phyloP scores from a whole-genome alignment of 805 yeast species.

The Candida corydali region DNA sequence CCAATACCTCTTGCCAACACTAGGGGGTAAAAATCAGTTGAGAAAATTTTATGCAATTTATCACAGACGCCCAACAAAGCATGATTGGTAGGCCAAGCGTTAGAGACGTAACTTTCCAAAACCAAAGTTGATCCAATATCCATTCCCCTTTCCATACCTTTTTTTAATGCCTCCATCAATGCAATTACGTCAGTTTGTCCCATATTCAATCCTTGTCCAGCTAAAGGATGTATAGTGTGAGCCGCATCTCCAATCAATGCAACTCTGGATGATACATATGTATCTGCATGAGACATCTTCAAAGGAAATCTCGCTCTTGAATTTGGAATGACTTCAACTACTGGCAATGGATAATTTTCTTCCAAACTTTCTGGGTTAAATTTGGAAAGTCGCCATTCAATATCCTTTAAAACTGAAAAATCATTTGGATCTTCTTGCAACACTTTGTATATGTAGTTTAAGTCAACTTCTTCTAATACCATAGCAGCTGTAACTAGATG shows the following conservation, averaged over 20 bases:
- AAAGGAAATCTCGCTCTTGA: conserved; percentile 89
- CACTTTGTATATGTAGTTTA: conserved; percentile 59
- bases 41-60: conserved; percentile 82
- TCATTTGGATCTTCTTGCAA: conserved; percentile 35
- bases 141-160: conserved; percentile 69
- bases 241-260: conserved; percentile 99
- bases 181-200: conserved; percentile 89
- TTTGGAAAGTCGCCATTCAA: conserved; percentile 62
- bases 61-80: conserved; percentile 83
- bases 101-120: conserved; percentile 81
- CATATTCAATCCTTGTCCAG: conserved; percentile 98
- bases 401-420: conserved; percentile 57
- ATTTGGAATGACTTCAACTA: conserved; percentile 51
- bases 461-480: conserved; percentile 71
- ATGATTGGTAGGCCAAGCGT: conserved; percentile 79
- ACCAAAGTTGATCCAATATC: conserved; percentile 83
- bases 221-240: conserved; percentile 94
- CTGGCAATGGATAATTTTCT: conserved; percentile 62
- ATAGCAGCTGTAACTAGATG: conserved; percentile 81
- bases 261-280: conserved; percentile 76
- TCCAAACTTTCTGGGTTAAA: conserved; percentile 44
- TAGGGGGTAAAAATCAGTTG: conserved; percentile 67
- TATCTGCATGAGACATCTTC: conserved; percentile 84
- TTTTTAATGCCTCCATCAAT: conserved; percentile 64
- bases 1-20: conserved; percentile 77